Evolutionary conservation across 768 basidiomycete genomes (phyloP), one percentile per base, ranked within the genome.

Genomic region (Boletus rex-veris): DNA sequence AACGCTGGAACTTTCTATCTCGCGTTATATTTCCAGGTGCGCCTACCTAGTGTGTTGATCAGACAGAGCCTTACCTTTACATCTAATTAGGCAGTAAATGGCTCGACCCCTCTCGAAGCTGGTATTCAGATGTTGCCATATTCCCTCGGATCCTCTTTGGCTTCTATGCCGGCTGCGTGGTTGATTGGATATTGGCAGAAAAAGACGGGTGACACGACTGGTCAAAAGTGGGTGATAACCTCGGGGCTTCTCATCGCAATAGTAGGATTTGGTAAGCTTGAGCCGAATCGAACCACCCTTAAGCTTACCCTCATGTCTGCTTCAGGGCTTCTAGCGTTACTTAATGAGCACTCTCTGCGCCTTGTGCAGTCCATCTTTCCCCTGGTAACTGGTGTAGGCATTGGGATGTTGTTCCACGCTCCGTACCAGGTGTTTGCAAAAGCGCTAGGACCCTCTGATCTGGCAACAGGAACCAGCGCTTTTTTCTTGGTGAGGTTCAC

Each of bases 401-500:
- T 93, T 53, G 90, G 91, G 37, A 85, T 92, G 81, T 73, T 92
- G 26, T 91, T 92, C 70, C 90, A 92, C 64, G 84, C 90, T 1
- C 91, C 91, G 8, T 91, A 90, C 63, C 88, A 90, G 64, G 80
- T 90, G 9, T 88, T 92, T 65, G 81, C 81, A 45, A 78, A 77
- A 54, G 81, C 85, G 12, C 68, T 92, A 35, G 78, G 80, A 52
- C 80, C 83, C 7, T 73, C 78, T 44, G 85, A 91, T 59, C 68
- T 91, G 48, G 90, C 90, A 4, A 79, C 83, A 19, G 87, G 88
- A 30, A 93, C 91, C 10, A 86, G 89, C 64, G 90, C 89, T 11
- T 93, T 92, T 69, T 92, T 93, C 71, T 77, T 92, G 51, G 88
- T 91, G 42, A 80, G 90, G 41, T 92, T 92, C 71, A 92, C 90